Conservation (phyloP, 257 asterid genomes). For the Linaria vulgaris region DNA sequence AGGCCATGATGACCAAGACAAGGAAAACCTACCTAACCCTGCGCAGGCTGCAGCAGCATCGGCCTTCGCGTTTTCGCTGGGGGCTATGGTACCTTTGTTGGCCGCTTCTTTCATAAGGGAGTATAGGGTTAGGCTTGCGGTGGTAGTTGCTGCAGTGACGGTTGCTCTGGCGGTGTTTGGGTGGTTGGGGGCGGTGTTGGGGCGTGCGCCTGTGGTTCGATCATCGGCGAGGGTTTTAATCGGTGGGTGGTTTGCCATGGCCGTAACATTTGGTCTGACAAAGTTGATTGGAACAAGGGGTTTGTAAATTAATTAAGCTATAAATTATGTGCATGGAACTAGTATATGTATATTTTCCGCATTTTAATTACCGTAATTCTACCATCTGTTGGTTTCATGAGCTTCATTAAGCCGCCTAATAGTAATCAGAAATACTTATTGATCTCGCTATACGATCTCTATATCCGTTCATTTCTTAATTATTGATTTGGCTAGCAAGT, state of each 20-base stretch:
- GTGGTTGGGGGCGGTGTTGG: constrained; percentile 52
- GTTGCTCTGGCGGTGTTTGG: constrained; percentile 48
- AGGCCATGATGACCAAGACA: not conserved
- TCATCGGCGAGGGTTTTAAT: constrained; percentile 52
- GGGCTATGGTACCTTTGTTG: constrained; percentile 53
- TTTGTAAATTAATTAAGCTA: no score
- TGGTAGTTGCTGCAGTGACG: constrained; percentile 39
- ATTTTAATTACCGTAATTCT: no score
- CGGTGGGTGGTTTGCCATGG: constrained; percentile 78
- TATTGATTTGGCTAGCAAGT: no score
- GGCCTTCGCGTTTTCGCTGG: constrained; percentile 42
- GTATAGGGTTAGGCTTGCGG: constrained; percentile 40
- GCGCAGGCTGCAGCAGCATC: constrained; percentile 51
- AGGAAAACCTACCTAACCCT: constrained; percentile 40
- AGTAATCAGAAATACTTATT: no score
- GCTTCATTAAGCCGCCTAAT: no score
- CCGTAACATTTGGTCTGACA: constrained; percentile 50
- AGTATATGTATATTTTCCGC: no score
- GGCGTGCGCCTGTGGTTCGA: constrained; percentile 45
- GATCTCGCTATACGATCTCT: no score
- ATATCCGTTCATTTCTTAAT: no score
- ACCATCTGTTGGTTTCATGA: no score
- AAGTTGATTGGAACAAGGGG: constrained; percentile 45
- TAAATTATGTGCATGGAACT: no score
- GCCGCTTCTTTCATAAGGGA: constrained; percentile 49